A percentile compares a stretch with the other conserved stretches of the same genome.
phyloP scores from a whole-genome alignment of 2,329 filamentous ascomycete genomes.

The Fusarium chuoi region DNA sequence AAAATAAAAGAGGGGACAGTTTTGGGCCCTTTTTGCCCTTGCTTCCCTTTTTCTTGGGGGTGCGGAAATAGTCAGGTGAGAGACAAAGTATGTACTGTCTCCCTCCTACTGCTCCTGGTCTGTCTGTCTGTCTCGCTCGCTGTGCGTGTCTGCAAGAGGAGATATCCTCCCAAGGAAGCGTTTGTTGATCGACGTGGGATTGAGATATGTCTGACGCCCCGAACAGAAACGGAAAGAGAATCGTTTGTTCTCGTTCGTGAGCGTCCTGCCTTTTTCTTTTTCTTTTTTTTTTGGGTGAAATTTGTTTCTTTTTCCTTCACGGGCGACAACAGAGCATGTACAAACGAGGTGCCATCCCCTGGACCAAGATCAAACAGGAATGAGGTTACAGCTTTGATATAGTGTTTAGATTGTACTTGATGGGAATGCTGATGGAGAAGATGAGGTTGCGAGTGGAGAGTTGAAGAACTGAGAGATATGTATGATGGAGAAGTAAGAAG shows the following conservation, averaged over 20 bases:
- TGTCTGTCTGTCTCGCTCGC: background rate
- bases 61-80: conserved; percentile 39
- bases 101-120: conserved; percentile 7
- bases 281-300: background rate
- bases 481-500: conserved; percentile 19
- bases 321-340: background rate
- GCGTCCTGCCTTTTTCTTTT: background rate
- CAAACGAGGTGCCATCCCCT: background rate
- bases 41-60: conserved; percentile 23
- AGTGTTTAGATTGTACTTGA: background rate
- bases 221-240: background rate
- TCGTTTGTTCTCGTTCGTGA: background rate
- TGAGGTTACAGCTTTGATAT: background rate
- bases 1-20: conserved; percentile 32
- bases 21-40: conserved; percentile 24
- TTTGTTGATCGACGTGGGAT: background rate
- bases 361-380: background rate
- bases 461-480: background rate
- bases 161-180: conserved; percentile 3
- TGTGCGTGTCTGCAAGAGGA: conserved; percentile 20
- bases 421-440: conserved; percentile 1
- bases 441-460: conserved; percentile 7
- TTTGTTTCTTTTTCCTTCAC: background rate
- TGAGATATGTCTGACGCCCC: background rate
- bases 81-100: conserved; percentile 24